Conservation (phyloP, 768 basidiomycete genomes). For the Cyathus striatus region DNA sequence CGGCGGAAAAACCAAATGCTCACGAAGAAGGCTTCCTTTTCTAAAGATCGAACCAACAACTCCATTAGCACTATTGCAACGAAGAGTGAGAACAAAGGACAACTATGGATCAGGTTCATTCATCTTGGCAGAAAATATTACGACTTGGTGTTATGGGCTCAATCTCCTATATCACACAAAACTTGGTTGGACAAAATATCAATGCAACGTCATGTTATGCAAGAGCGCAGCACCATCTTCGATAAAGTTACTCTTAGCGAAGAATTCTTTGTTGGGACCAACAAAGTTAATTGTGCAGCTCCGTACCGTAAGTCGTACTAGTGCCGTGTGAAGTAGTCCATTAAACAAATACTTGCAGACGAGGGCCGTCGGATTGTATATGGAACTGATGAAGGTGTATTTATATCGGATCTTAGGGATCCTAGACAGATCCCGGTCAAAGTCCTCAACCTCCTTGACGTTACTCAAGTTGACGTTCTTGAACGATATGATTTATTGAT, state of each 20-base stretch:
- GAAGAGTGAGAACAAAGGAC: slow-evolving; percentile 68
- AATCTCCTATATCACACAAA: slow-evolving; percentile 74
- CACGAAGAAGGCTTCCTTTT: slow-evolving; percentile 39
- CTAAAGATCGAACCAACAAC: slow-evolving; percentile 25
- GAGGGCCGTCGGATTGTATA: slow-evolving; percentile 84
- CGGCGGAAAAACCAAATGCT: slow-evolving; percentile 41
- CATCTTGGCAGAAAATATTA: slow-evolving; percentile 93
- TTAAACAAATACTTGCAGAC: slow-evolving; percentile 37
- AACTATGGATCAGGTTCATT: slow-evolving; percentile 88
- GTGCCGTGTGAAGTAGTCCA: background rate
- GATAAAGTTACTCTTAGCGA: slow-evolving; percentile 83
- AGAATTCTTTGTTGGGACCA: slow-evolving; percentile 79
- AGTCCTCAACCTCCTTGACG: slow-evolving; percentile 84
- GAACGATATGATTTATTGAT: slow-evolving; percentile 95
- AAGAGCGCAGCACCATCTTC: slow-evolving; percentile 82
- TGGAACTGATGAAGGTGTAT: slow-evolving; percentile 97
- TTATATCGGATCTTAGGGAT: slow-evolving; percentile 84
- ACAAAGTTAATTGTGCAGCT: slow-evolving; percentile 91
- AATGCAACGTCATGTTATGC: slow-evolving; percentile 83
- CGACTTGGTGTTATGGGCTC: slow-evolving; percentile 87
- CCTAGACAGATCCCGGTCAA: slow-evolving; percentile 78
- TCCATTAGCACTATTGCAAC: slow-evolving; percentile 43
- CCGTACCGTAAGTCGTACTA: slow-evolving; percentile 67
- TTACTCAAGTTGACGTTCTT: slow-evolving; percentile 92
- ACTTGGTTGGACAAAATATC: slow-evolving; percentile 94